Percentiles rank a stretch among this genome's conserved stretches.
phyloP scores from a whole-genome alignment of 2,329 filamentous ascomycete species.

The Ascochyta fabae region DNA sequence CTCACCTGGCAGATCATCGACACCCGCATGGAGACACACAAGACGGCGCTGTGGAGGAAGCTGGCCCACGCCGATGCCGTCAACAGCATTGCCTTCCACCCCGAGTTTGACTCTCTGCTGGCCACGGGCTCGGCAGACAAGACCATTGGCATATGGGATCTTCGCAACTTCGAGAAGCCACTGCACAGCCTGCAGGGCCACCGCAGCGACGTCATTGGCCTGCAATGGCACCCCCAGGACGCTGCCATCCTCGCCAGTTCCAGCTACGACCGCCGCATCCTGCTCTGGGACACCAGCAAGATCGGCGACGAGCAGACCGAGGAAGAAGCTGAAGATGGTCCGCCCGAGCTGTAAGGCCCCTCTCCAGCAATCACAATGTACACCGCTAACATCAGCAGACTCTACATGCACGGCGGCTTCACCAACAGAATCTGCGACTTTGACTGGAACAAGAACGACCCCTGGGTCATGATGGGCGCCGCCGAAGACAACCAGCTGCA shows the following conservation, averaged over 20 bases:
- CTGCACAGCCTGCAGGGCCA: constrained; percentile 91
- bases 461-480: constrained; percentile 94
- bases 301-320: constrained; percentile 94
- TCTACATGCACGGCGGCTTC: constrained; percentile 99
- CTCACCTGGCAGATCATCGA: constrained; percentile 92
- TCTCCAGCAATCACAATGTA: not conserved
- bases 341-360: constrained; percentile 83
- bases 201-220: constrained; percentile 84
- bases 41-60: constrained; percentile 71
- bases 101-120: constrained; percentile 84
- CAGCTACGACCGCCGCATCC: constrained; percentile 89
- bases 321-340: constrained; percentile 93
- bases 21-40: constrained; percentile 71
- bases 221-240: constrained; percentile 94
- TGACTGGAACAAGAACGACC: constrained; percentile 95
- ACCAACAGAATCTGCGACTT: constrained; percentile 97
- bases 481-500: constrained; percentile 97
- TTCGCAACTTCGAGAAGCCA: constrained; percentile 88
- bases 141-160: constrained; percentile 92
- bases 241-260: constrained; percentile 86
- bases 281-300: constrained; percentile 94
- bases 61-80: constrained; percentile 89
- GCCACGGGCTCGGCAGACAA: constrained; percentile 96
- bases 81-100: constrained; percentile 95
- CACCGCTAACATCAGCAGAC: constrained; percentile 53